These are phyloP conservation scores for Quercus lobata DNA, from an alignment of 331 rosid genomes.

Conservation along the genomic window DNA sequence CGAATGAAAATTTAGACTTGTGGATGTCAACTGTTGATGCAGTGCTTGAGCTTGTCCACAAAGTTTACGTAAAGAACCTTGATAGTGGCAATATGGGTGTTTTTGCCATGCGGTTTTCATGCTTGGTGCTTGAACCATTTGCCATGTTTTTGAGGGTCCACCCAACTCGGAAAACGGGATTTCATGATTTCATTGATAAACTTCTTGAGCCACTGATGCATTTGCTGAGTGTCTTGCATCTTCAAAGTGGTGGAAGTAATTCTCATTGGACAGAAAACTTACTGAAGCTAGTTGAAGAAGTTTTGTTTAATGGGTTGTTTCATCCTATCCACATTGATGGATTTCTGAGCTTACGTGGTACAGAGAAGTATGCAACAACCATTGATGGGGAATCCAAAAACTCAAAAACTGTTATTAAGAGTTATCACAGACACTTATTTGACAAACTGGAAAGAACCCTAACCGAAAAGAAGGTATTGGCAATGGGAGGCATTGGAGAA, in stretches of 20 bases:
- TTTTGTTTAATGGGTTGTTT: conserved; percentile 71
- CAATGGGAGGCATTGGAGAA: conserved; percentile 63
- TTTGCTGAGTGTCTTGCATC: conserved; percentile 47
- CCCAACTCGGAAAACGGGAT: conserved; percentile 63
- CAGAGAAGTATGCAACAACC: conserved; percentile 43
- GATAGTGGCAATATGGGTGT: conserved; percentile 35
- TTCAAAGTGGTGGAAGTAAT: conserved; percentile 36
- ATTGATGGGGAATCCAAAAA: conserved; percentile 37
- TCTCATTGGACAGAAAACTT: conserved; percentile 37
- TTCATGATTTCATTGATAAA: conserved; percentile 62
- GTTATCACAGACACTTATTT: conserved; percentile 87
- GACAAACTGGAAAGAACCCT: conserved; percentile 48
- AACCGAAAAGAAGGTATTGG: conserved; percentile 48
- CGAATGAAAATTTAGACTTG: conserved; percentile 61
- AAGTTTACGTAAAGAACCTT: conserved; percentile 36
- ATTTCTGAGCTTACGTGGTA: conserved; percentile 60
- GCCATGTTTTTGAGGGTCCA: conserved; percentile 67
- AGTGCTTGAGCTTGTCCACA: conserved; percentile 55
- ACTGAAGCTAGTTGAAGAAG: conserved; percentile 60
- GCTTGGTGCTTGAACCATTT: conserved; percentile 74
- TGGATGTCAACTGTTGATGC: conserved; percentile 61
- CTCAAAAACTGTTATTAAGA: conserved; percentile 42
- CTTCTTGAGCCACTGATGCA: conserved; percentile 83
- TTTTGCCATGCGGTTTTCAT: conserved; percentile 46
- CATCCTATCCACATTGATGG: conserved; percentile 72